Evolutionary conservation across 1,284 basidiomycete species (phyloP).

Genomic region (Sphagnurus paluster): DNA sequence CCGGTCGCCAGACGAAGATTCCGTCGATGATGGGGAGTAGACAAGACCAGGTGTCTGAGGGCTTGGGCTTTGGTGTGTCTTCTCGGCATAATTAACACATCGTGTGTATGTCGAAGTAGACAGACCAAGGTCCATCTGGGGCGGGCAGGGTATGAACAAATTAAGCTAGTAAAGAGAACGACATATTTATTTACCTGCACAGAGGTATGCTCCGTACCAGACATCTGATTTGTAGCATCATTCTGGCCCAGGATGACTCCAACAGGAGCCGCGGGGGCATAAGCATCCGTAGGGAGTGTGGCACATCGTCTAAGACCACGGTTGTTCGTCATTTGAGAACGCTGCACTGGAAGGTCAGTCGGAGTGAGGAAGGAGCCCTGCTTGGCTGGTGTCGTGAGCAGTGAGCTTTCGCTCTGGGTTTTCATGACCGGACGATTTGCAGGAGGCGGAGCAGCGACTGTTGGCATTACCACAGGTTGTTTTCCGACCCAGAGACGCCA

Average conservation of each 20-base stretch:
- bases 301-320: constrained; percentile 27
- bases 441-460: constrained; percentile 20
- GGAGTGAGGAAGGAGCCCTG: constrained; percentile 20
- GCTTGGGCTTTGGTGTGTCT: constrained; percentile 32
- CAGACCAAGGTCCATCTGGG: neutral
- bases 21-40: constrained; percentile 57
- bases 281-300: constrained; percentile 34
- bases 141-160: neutral
- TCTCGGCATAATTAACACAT: constrained; percentile 8
- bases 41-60: constrained; percentile 53
- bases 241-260: no score
- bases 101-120: constrained; percentile 1
- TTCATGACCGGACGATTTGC: constrained; percentile 34
- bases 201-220: neutral
- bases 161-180: neutral
- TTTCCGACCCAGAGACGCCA: constrained; percentile 88
- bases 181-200: neutral
- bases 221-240: constrained; percentile 7
- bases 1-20: constrained; percentile 49
- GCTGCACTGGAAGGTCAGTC: neutral
- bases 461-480: constrained; percentile 21
- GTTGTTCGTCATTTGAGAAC: neutral
- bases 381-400: constrained; percentile 21
- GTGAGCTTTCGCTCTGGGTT: constrained; percentile 42
- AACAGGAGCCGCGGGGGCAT: constrained; percentile 13